A percentile compares a stretch with the other conserved stretches of the same genome.
These are phyloP conservation scores for Castanospermum australe DNA, from an alignment of 306 rosid genomes.

Conservation along the genomic window DNA sequence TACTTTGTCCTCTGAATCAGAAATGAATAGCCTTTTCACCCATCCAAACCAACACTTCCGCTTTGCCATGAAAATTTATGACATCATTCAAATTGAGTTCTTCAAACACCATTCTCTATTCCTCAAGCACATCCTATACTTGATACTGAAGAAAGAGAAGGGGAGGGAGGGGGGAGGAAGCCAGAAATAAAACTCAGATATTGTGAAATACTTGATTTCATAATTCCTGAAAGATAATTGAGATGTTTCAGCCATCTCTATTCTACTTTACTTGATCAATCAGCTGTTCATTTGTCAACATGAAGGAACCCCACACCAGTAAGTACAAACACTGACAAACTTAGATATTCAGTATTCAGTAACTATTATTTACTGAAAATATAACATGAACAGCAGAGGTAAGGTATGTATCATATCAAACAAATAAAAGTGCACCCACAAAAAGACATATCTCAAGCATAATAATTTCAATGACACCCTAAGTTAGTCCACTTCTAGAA, in stretches of 20 bases:
- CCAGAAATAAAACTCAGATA: conserved; percentile 3
- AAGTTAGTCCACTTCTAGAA: conserved; percentile 18
- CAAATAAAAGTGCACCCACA: conserved; percentile 5
- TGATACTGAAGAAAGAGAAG: not conserved
- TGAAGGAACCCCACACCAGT: not conserved
- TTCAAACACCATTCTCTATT: conserved; percentile 24
- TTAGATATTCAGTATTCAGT: not conserved
- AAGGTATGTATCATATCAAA: not conserved
- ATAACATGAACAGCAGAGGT: conserved; percentile 18
- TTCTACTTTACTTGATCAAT: conserved; percentile 12
- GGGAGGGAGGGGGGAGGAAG: not conserved
- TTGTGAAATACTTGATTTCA: not conserved
- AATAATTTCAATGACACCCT: not conserved
- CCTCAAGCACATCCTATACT: conserved; percentile 23
- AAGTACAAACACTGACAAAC: conserved; percentile 4
- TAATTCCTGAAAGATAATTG: not conserved
- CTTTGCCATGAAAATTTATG: conserved; percentile 56
- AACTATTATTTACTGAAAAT: not conserved
- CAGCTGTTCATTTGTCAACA: conserved; percentile 9
- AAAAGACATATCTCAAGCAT: not conserved
- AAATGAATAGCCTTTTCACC: conserved; percentile 56
- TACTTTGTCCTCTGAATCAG: conserved; percentile 52
- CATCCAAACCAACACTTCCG: conserved; percentile 75
- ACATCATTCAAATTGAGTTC: conserved; percentile 28
- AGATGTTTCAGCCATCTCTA: not conserved